A percentile compares a stretch with the other conserved stretches of the same genome.
phyloP scores from a whole-genome alignment of 2,329 filamentous ascomycete species.

The Cadophora gregata region DNA sequence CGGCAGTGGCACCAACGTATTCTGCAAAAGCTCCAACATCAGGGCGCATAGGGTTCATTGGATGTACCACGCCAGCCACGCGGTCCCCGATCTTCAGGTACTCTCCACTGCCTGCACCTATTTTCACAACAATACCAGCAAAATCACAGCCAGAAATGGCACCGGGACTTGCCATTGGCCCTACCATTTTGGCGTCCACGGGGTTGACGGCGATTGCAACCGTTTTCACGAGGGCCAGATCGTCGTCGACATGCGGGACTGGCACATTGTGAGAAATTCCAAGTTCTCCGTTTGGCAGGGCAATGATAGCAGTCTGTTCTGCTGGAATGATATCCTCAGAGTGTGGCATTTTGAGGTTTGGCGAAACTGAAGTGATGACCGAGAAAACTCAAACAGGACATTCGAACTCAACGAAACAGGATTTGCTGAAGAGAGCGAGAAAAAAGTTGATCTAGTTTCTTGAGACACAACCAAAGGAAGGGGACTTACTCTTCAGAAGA shows the following conservation, averaged over 20 bases:
- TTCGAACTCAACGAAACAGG: no score
- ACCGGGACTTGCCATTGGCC: slow-evolving; percentile 15
- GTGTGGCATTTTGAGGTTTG: slow-evolving; percentile 7
- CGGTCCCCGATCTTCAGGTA: slow-evolving; percentile 37
- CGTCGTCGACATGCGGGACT: background rate
- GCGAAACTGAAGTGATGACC: background rate
- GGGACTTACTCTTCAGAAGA: background rate
- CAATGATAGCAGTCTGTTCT: slow-evolving; percentile 16
- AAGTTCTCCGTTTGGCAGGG: background rate
- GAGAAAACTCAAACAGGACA: background rate
- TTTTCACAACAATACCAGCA: slow-evolving; percentile 47
- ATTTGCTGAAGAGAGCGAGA: background rate
- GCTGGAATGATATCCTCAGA: background rate
- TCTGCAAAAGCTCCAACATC: slow-evolving; percentile 52
- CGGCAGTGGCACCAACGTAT: slow-evolving; percentile 45
- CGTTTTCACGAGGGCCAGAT: background rate
- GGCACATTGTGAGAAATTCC: background rate
- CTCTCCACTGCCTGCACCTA: slow-evolving; percentile 46
- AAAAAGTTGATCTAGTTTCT: background rate
- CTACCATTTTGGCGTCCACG: slow-evolving; percentile 43
- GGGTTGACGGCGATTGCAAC: slow-evolving; percentile 50
- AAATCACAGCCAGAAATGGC: slow-evolving; percentile 32
- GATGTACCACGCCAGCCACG: slow-evolving; percentile 24
- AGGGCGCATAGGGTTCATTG: slow-evolving; percentile 20
- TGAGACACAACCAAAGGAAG: background rate